phyloP scores from a whole-genome alignment of 2,329 filamentous ascomycete genomes.

The Aureobasidium vineae region DNA sequence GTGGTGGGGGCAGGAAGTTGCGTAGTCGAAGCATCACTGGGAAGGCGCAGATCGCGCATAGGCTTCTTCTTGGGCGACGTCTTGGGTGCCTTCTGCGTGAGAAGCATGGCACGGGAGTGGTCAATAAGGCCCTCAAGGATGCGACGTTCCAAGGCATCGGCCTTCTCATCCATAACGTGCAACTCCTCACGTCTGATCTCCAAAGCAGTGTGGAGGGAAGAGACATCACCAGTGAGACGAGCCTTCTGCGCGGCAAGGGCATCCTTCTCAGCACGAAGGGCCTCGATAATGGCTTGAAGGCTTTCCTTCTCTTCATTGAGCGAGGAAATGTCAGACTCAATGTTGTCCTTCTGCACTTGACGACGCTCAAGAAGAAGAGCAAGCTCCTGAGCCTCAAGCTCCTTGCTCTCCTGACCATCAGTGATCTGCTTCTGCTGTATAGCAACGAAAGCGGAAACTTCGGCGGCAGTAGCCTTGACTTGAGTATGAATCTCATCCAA shows the following conservation, averaged over 20 bases:
- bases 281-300: constrained; percentile 54
- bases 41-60: constrained; percentile 43
- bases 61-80: constrained; percentile 44
- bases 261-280: constrained; percentile 68
- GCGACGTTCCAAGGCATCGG: constrained; percentile 83
- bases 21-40: constrained; percentile 38
- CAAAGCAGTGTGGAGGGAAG: constrained; percentile 85
- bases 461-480: constrained; percentile 77
- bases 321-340: constrained; percentile 48
- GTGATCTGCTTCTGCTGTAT: constrained; percentile 71
- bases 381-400: constrained; percentile 76
- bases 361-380: constrained; percentile 77
- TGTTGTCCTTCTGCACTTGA: constrained; percentile 62
- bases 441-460: constrained; percentile 79
- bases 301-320: constrained; percentile 49
- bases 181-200: constrained; percentile 88
- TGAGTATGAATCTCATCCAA: constrained; percentile 87
- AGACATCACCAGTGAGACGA: constrained; percentile 78
- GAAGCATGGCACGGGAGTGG: constrained; percentile 86
- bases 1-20: constrained; percentile 27
- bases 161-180: constrained; percentile 82
- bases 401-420: constrained; percentile 74
- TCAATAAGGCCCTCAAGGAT: constrained; percentile 96
- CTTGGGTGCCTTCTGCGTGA: constrained; percentile 59
- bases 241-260: constrained; percentile 74